These are phyloP conservation scores for Artemisia annua DNA, from an alignment of 129 eudicot genomes.

Conservation along the genomic window DNA sequence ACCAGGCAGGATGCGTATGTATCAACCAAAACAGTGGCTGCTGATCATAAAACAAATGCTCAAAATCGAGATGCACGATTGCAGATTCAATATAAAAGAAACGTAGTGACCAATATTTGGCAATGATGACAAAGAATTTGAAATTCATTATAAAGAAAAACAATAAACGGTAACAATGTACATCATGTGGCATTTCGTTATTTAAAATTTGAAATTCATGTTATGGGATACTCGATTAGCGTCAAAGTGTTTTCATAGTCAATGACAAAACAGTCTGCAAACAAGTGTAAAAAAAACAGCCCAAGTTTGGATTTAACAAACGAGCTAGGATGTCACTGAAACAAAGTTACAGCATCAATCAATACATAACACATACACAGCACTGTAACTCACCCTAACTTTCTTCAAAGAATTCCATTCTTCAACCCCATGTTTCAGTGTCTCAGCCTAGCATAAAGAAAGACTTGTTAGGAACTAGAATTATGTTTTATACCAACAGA, in stretches of 20 bases:
- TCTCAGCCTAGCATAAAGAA: conserved; percentile 60
- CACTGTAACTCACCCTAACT: conserved; percentile 70
- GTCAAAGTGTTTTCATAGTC: background rate
- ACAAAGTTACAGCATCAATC: background rate
- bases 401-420: conserved; percentile 83
- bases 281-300: background rate
- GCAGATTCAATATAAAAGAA: background rate
- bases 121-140: background rate
- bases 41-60: background rate
- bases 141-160: too few relatives aligned
- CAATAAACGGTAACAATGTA: too few relatives aligned
- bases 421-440: conserved; percentile 79
- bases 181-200: too few relatives aligned
- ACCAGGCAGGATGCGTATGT: too few relatives aligned
- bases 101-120: background rate
- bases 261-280: background rate
- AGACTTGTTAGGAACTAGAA: conserved; percentile 19
- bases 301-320: conserved; percentile 1
- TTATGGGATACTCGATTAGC: too few relatives aligned
- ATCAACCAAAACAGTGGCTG: too few relatives aligned
- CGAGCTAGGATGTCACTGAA: background rate
- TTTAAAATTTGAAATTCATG: too few relatives aligned
- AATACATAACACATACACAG: background rate
- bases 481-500: too few relatives aligned
- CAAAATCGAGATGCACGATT: background rate